Conservation (phyloP, 2,329 filamentous ascomycete species). For the Chaetoscypha palmicola region DNA sequence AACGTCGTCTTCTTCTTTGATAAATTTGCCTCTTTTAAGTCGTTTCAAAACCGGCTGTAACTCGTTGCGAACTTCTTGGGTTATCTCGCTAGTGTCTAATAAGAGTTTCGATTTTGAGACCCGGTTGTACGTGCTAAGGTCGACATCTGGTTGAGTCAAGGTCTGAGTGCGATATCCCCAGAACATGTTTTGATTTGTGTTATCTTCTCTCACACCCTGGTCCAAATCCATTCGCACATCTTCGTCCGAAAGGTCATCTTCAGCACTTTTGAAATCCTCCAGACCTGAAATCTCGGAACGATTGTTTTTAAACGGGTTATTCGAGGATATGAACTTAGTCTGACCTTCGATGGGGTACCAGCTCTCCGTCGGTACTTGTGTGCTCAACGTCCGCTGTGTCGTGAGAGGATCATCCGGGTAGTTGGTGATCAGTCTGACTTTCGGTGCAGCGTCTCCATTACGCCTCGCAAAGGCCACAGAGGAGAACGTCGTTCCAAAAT, state of each 20-base stretch:
- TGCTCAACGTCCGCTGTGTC: background rate
- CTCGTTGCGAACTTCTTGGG: conserved; percentile 10
- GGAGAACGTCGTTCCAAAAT: conserved; percentile 18
- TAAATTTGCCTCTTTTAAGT: conserved; percentile 3
- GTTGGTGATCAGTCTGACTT: conserved; percentile 9
- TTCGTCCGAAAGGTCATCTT: background rate
- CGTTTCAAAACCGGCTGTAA: conserved; percentile 5
- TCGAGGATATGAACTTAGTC: background rate
- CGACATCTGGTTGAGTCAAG: background rate
- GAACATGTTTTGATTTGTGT: background rate
- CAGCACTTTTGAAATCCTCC: background rate
- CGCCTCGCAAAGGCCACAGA: conserved; percentile 14
- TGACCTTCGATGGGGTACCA: conserved; percentile 10
- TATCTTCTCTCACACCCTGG: background rate
- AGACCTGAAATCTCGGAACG: background rate
- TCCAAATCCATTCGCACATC: too few species aligned
- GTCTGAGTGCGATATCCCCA: conserved; percentile 11
- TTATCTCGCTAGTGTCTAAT: conserved; percentile 13
- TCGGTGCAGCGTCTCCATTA: background rate
- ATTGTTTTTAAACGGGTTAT: background rate
- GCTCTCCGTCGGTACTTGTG: conserved; percentile 15
- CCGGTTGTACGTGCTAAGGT: conserved; percentile 6
- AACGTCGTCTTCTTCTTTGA: conserved; percentile 11
- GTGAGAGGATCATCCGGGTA: conserved; percentile 11
- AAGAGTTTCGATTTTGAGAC: conserved; percentile 14